Evolutionary conservation across 164 flowering plant genomes (phyloP).

Genomic region (Saururus chinensis): DNA sequence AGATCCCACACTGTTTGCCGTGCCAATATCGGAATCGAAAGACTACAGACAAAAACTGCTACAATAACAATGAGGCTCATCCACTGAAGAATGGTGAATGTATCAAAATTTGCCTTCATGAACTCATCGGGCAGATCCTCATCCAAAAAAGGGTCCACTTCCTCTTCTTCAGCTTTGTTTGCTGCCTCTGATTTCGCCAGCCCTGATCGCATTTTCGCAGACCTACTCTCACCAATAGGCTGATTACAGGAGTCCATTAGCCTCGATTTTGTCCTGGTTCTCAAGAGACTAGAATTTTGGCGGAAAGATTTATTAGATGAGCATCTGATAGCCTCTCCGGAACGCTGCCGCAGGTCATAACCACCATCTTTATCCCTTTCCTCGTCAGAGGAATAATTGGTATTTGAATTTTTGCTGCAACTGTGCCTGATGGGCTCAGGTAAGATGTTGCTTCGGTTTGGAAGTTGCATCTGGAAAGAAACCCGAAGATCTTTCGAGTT

Average conservation of each 20-base stretch:
- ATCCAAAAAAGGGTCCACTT: slow-evolving; percentile 36
- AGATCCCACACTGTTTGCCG: slow-evolving; percentile 30
- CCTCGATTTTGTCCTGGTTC: slow-evolving; percentile 41
- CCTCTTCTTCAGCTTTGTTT: slow-evolving; percentile 21
- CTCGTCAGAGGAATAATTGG: slow-evolving; percentile 5
- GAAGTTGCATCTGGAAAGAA: slow-evolving; percentile 20
- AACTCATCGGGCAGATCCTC: slow-evolving; percentile 45
- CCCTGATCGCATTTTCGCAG: slow-evolving; percentile 16
- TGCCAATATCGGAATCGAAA: slow-evolving; percentile 21
- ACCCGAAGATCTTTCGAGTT: slow-evolving; percentile 23
- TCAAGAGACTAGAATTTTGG: slow-evolving; percentile 16
- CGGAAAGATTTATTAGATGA: slow-evolving; percentile 22
- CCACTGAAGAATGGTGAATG: slow-evolving; percentile 32
- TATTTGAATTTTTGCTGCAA: slow-evolving; percentile 4
- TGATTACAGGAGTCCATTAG: slow-evolving; percentile 25
- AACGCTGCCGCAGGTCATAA: too few relatives aligned
- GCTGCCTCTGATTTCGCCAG: slow-evolving; percentile 15
- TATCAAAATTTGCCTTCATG: slow-evolving; percentile 19
- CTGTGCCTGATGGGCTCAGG: slow-evolving; percentile 11
- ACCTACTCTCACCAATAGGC: slow-evolving; percentile 1
- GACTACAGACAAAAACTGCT: slow-evolving; percentile 28
- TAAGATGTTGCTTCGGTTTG: slow-evolving; percentile 2
- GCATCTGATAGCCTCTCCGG: slow-evolving; percentile 12
- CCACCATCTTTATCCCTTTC: neutral
- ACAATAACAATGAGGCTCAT: slow-evolving; percentile 32